These are phyloP conservation scores for Botrytis aclada DNA, from an alignment of 2,329 filamentous ascomycete genomes.

Conservation along the genomic window DNA sequence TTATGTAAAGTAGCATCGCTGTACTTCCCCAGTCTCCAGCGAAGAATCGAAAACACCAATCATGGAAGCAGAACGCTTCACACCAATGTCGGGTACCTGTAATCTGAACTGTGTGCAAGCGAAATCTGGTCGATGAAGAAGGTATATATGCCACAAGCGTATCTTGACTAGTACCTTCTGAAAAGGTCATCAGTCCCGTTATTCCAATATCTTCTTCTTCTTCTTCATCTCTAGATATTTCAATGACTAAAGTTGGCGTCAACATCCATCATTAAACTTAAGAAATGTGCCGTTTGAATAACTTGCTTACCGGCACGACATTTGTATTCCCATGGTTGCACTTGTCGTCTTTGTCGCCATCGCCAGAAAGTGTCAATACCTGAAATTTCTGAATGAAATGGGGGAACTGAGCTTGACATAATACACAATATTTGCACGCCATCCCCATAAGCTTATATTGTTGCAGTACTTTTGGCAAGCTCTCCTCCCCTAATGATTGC, in stretches of 20 bases:
- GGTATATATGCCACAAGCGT: background rate
- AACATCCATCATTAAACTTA: background rate
- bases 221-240: background rate
- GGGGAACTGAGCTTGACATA: background rate
- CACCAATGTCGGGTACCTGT: too few species aligned
- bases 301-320: too few species aligned
- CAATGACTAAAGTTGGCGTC: background rate
- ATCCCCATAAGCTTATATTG: background rate
- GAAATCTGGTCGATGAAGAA: background rate
- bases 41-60: background rate
- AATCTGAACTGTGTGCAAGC: background rate
- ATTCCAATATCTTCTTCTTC: background rate
- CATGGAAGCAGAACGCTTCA: background rate
- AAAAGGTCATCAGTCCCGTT: background rate
- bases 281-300: too few species aligned
- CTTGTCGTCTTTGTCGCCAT: background rate
- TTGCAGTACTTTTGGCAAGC: background rate
- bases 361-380: background rate
- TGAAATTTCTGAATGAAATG: background rate
- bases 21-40: background rate
- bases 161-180: background rate
- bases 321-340: background rate
- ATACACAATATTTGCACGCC: background rate
- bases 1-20: background rate
- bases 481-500: background rate